Percentiles rank a stretch among this genome's conserved stretches.
Evolutionary conservation across 2,329 filamentous ascomycete genomes (phyloP).

Genomic region (Ceratocystis cubensis): DNA sequence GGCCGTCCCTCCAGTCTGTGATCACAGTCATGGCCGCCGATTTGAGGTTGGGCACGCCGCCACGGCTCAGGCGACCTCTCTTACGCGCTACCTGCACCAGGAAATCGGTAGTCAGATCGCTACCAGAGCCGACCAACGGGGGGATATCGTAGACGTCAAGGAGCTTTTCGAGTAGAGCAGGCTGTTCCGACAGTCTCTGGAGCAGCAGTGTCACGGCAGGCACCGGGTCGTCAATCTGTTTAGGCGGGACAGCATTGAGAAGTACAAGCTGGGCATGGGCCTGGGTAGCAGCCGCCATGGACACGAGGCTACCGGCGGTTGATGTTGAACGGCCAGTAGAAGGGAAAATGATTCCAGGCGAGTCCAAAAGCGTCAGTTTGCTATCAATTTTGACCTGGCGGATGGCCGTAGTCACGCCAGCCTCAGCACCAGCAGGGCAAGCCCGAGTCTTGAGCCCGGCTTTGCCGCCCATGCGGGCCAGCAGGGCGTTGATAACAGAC

Average conservation of each 20-base stretch:
- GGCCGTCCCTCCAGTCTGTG: conserved; percentile 90
- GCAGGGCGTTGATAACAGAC: conserved; percentile 87
- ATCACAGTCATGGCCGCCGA: conserved; percentile 86
- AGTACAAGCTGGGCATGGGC: conserved; percentile 77
- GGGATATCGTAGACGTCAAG: conserved; percentile 75
- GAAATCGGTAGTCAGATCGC: conserved; percentile 79
- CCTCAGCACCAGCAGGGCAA: conserved; percentile 81
- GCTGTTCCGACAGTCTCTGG: conserved; percentile 59
- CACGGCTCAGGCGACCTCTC: conserved; percentile 73
- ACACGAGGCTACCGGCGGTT: conserved; percentile 33
- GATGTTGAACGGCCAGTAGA: conserved; percentile 38
- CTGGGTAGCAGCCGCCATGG: conserved; percentile 50
- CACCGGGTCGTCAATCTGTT: conserved; percentile 85
- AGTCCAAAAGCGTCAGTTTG: conserved; percentile 87
- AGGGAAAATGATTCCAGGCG: conserved; percentile 88
- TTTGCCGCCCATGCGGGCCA: conserved; percentile 57
- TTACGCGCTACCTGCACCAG: conserved; percentile 90
- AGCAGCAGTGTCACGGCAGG: conserved; percentile 79
- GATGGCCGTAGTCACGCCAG: conserved; percentile 79
- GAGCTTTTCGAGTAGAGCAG: conserved; percentile 65
- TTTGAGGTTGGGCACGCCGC: conserved; percentile 78
- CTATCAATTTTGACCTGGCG: conserved; percentile 87
- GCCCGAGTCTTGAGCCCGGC: conserved; percentile 45
- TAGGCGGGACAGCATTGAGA: conserved; percentile 82
- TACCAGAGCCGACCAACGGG: conserved; percentile 56